These are phyloP conservation scores for Saccharum spontaneum DNA, from an alignment of 176 grass and related monocot genomes.

Conservation along the genomic window DNA sequence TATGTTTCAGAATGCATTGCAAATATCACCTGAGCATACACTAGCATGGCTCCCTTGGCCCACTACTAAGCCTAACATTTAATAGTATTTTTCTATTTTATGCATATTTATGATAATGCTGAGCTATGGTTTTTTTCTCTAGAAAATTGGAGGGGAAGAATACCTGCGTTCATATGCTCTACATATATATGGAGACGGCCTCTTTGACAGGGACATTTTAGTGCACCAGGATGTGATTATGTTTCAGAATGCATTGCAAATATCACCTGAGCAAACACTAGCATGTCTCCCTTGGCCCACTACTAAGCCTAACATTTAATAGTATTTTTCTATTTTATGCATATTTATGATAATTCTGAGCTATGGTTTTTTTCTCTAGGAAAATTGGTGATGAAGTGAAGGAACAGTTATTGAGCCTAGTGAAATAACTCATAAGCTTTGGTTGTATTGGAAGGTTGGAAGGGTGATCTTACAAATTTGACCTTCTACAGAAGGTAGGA, in stretches of 20 bases:
- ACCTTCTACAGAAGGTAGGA: neutral
- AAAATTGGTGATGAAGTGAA: neutral
- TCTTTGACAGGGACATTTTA: neutral
- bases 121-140: neutral
- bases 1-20: neutral
- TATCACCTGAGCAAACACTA: neutral
- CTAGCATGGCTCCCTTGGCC: neutral
- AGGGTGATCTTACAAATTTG: neutral
- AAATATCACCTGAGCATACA: neutral
- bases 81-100: neutral
- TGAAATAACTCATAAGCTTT: neutral
- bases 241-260: neutral
- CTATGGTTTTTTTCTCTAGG: neutral
- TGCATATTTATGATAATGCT: neutral
- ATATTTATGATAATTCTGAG: slow-evolving; percentile 2
- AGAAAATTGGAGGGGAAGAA: neutral
- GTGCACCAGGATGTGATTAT: neutral
- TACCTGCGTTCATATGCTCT: neutral
- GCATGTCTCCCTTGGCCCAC: neutral
- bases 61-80: neutral
- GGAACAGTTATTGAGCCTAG: neutral
- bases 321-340: neutral
- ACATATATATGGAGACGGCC: neutral
- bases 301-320: neutral
- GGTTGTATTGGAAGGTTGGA: neutral